Conservation (phyloP, 345 rosid genomes). For the Passiflora organensis region DNA sequence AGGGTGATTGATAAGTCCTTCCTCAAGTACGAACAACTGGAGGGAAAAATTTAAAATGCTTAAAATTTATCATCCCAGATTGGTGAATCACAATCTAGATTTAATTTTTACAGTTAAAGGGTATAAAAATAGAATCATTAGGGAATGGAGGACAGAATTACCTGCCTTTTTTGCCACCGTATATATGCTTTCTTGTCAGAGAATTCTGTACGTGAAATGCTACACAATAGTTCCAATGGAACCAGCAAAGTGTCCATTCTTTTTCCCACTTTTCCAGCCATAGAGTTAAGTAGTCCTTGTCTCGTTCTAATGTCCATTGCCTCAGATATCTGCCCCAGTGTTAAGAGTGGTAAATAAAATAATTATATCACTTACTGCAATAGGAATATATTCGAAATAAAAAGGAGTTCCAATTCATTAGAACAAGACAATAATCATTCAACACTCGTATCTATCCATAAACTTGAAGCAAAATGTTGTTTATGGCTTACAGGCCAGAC, state of each 20-base stretch:
- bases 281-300: slow-evolving; percentile 85
- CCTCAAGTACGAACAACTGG: slow-evolving; percentile 89
- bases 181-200: slow-evolving; percentile 92
- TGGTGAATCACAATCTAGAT: too few species aligned
- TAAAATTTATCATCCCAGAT: neutral
- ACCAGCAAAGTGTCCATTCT: slow-evolving; percentile 84
- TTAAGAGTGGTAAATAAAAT: slow-evolving; percentile 4
- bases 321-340: slow-evolving; percentile 67
- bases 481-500: too few species aligned
- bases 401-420: too few species aligned
- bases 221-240: slow-evolving; percentile 85
- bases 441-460: too few species aligned
- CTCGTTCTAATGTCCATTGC: slow-evolving; percentile 95
- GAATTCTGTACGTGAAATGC: slow-evolving; percentile 90
- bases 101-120: slow-evolving; percentile 6
- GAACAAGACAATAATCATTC: too few species aligned
- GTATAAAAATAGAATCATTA: neutral
- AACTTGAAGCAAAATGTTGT: too few species aligned
- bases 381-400: neutral
- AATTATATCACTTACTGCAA: neutral
- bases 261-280: slow-evolving; percentile 84
- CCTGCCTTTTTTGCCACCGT: slow-evolving; percentile 99
- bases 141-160: slow-evolving; percentile 26
- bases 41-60: slow-evolving; percentile 20
- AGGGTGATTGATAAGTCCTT: slow-evolving; percentile 88